phyloP scores from a whole-genome alignment of 371 early-diverging fungal genomes.

The Mucor racemosus region DNA sequence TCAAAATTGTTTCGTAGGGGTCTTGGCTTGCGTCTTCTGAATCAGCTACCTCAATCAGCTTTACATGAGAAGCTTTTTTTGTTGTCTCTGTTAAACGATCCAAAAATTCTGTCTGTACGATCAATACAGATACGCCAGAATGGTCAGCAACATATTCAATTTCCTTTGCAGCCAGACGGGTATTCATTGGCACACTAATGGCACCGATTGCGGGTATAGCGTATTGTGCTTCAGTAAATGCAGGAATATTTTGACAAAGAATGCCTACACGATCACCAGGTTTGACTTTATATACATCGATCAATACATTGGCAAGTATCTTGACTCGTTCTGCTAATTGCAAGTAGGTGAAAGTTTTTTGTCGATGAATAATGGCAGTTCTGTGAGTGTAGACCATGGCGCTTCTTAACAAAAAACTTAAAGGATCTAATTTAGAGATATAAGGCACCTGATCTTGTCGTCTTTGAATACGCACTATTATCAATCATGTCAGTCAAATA shows the following conservation, averaged over 20 bases:
- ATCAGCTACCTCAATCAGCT: conserved; percentile 31
- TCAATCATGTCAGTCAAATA: not conserved
- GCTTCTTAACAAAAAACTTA: conserved; percentile 57
- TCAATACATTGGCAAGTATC: conserved; percentile 49
- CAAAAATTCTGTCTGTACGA: conserved; percentile 60
- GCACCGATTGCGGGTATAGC: conserved; percentile 67
- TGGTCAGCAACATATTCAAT: conserved; percentile 65
- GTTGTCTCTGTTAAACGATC: conserved; percentile 14
- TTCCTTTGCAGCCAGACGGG: conserved; percentile 61
- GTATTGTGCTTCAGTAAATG: conserved; percentile 66
- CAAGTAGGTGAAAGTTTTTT: conserved; percentile 43
- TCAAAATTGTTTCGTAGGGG: conserved; percentile 58
- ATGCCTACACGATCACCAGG: conserved; percentile 59
- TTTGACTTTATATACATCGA: conserved; percentile 25
- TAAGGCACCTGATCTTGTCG: conserved; percentile 31
- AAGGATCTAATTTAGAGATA: conserved; percentile 45
- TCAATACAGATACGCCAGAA: conserved; percentile 56
- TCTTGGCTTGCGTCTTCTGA: conserved; percentile 27
- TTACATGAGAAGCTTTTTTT: not conserved
- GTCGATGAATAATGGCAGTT: conserved; percentile 52
- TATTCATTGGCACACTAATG: conserved; percentile 69
- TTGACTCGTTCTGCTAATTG: conserved; percentile 49
- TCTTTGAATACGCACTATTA: conserved; percentile 36
- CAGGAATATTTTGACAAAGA: conserved; percentile 66
- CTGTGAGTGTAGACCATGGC: conserved; percentile 57